Conservation (phyloP, 176 grass and related monocot species). For the Areca catechu region DNA sequence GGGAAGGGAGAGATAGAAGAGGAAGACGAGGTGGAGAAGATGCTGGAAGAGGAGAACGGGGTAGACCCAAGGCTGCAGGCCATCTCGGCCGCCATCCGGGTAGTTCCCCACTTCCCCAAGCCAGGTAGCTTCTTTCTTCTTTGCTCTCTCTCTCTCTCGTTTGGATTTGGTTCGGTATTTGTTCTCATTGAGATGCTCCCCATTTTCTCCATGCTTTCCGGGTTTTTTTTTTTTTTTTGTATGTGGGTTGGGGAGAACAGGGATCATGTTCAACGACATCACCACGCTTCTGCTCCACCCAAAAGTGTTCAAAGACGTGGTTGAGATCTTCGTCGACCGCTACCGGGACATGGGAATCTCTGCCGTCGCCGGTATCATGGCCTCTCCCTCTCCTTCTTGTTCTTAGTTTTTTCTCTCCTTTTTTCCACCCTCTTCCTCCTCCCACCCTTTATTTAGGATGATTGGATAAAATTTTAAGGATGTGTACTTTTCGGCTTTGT, state of each 20-base stretch:
- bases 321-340: slow-evolving; percentile 90
- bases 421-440: too few relatives aligned
- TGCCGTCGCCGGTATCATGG: slow-evolving; percentile 59
- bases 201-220: not conserved
- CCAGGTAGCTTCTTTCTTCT: slow-evolving; percentile 34
- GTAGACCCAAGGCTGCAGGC: too few relatives aligned
- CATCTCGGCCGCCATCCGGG: too few relatives aligned
- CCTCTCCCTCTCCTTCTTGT: too few relatives aligned
- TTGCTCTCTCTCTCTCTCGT: not conserved
- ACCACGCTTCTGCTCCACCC: slow-evolving; percentile 73
- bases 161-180: not conserved
- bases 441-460: too few relatives aligned
- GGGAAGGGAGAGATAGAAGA: too few relatives aligned
- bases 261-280: slow-evolving; percentile 99
- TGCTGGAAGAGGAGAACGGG: too few relatives aligned
- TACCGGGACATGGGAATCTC: slow-evolving; percentile 69
- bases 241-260: slow-evolving; percentile 16
- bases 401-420: too few relatives aligned
- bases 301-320: slow-evolving; percentile 61
- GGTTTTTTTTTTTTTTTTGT: not conserved
- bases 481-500: too few relatives aligned
- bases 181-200: not conserved
- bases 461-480: too few relatives aligned
- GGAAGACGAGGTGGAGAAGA: too few relatives aligned
- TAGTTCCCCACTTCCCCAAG: too few relatives aligned